phyloP scores from a whole-genome alignment of 1,284 basidiomycete genomes.

The Schizophyllum amplum region DNA sequence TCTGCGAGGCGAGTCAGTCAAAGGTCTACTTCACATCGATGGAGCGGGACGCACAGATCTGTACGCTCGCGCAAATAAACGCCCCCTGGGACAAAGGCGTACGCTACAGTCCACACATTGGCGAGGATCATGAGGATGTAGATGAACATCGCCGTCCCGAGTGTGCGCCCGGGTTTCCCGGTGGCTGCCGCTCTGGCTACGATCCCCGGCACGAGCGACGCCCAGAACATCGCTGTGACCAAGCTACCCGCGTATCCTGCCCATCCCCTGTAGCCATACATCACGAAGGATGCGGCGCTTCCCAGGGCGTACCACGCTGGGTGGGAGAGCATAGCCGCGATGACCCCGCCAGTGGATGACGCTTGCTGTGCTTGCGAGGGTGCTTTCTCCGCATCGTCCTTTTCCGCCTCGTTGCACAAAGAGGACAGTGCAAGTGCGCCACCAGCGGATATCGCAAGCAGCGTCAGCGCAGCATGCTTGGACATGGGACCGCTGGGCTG shows the following conservation, averaged over 20 bases:
- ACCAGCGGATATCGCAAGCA: conserved; percentile 58
- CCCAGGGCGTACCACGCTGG: conserved; percentile 48
- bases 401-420: neutral
- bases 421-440: conserved; percentile 36
- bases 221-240: conserved; percentile 58
- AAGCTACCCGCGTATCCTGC: conserved; percentile 67
- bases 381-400: neutral
- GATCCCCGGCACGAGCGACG: conserved; percentile 54
- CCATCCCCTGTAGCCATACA: conserved; percentile 68
- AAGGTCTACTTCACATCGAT: neutral
- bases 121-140: conserved; percentile 62
- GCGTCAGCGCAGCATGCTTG: conserved; percentile 62
- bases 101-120: conserved; percentile 82
- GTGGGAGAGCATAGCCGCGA: conserved; percentile 25
- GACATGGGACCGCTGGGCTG: conserved; percentile 69
- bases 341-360: conserved; percentile 9
- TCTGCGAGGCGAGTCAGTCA: conserved; percentile 22
- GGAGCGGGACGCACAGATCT: conserved; percentile 42
- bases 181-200: conserved; percentile 33
- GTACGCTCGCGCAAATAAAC: conserved; percentile 75
- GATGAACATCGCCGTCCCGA: conserved; percentile 50
- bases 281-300: conserved; percentile 40
- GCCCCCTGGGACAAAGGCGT: conserved; percentile 90
- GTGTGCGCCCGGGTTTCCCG: conserved; percentile 14
- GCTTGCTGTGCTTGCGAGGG: too few species aligned